Evolutionary conservation across 306 rosid species (phyloP), one percentile per base, ranked within the genome.

Genomic region (Ochetophila trinervis): DNA sequence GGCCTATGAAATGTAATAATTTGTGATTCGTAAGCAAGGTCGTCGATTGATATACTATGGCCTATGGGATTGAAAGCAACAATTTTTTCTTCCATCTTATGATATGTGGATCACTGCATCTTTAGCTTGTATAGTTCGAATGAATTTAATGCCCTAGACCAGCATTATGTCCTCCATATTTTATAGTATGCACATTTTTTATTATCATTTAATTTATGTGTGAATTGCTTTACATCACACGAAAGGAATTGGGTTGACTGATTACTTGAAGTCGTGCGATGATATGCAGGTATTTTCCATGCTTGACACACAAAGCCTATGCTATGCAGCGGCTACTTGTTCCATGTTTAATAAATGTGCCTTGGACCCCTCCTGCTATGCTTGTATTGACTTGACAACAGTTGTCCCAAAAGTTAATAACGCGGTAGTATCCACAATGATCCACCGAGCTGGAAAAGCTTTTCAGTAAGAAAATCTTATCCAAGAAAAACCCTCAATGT

Each of bases 351-450:
- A 85, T 69, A 93, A 87, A 77, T 93, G 96, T 84, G 95, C 96
- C 34, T 83, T 79, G 85, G 97, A 93, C 85, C 91, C 99, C 71
- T 63, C 83, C 44, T 90, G 99, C 85, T 93, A 90, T 67, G 63
- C 88, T 68, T 75, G 88, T 76, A 78, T 93, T 81, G 97, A 93
- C 78, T 86, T 93, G 82, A 83, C 82, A 10, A 84, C 96, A 17
- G 83, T 73, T 66, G 86, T 83, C 68, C 96, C 99, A 0, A 93
- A 90, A 75, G 99, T 93, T 73, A 93, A 93, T 79, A 90, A 93
- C 86, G 91, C 96, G 4, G 96, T 93, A 1, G 97, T 93, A 55
- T 88, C 99, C 66, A 90, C 96, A 1, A 90, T 87, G 96, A 87
- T 93, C 73, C 96, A 86, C 60, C 88, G 97, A 20, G 97, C 99